Evolutionary conservation across 2,329 filamentous ascomycete genomes (phyloP).

Genomic region (Fusarium torreyae): DNA sequence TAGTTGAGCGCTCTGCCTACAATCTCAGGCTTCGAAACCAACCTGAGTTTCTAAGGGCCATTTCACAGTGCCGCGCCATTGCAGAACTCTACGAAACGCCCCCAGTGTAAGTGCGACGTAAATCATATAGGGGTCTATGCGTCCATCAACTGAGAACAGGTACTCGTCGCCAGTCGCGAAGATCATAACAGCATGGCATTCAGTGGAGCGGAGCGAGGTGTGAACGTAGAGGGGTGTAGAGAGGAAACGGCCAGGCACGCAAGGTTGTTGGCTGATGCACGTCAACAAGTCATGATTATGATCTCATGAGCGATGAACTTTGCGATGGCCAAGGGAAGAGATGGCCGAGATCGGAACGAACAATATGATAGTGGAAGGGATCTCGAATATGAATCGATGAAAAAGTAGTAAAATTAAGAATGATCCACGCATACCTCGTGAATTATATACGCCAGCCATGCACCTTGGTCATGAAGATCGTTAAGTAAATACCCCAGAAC

Average conservation of each 20-base stretch:
- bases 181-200: conserved; percentile 4
- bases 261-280: conserved; percentile 21
- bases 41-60: not conserved
- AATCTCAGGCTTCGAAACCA: conserved; percentile 49
- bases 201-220: conserved; percentile 3
- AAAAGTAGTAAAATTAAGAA: conserved; percentile 46
- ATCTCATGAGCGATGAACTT: conserved; percentile 19
- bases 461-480: conserved; percentile 51
- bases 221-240: conserved; percentile 8
- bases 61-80: not conserved
- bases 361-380: conserved; percentile 17
- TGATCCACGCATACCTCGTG: conserved; percentile 55
- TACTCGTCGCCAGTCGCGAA: not conserved
- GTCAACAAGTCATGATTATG: conserved; percentile 27
- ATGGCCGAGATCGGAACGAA: conserved; percentile 12
- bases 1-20: conserved; percentile 62
- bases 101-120: not conserved
- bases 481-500: conserved; percentile 43
- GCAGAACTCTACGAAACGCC: not conserved
- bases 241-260: conserved; percentile 36
- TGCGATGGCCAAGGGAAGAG: conserved; percentile 8
- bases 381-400: conserved; percentile 19
- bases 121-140: not conserved
- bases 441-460: conserved; percentile 53
- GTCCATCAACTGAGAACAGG: not conserved